These are phyloP conservation scores for Pontederia paniculata DNA, from an alignment of 176 grass and related monocot species.

Conservation along the genomic window DNA sequence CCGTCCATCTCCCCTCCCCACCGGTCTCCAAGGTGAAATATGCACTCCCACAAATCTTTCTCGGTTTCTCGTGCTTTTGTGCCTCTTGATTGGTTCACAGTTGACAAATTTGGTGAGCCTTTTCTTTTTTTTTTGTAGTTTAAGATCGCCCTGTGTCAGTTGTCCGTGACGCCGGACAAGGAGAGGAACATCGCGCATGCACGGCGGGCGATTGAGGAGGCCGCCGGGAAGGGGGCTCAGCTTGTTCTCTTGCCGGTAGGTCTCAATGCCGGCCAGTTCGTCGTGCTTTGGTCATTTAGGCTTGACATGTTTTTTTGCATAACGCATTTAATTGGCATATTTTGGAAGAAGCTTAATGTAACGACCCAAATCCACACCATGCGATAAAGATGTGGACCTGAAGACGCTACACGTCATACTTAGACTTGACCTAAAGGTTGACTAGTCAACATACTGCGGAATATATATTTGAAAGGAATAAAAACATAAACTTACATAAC, in stretches of 20 bases:
- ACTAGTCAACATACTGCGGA: too few relatives aligned
- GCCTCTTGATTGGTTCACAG: neutral
- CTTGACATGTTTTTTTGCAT: too few relatives aligned
- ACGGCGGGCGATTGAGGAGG: conserved; percentile 58
- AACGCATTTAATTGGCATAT: too few relatives aligned
- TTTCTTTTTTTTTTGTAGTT: conserved; percentile 39
- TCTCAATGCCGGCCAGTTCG: neutral
- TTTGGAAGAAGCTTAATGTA: too few relatives aligned
- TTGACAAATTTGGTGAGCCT: neutral
- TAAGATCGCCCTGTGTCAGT: conserved; percentile 86
- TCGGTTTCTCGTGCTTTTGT: neutral
- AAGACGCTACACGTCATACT: too few relatives aligned
- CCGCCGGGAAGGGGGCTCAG: conserved; percentile 61
- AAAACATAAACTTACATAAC: too few relatives aligned
- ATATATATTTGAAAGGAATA: too few relatives aligned
- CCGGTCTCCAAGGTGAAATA: conserved; percentile 11
- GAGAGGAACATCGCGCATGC: conserved; percentile 67
- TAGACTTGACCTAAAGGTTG: too few relatives aligned
- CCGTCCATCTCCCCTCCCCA: conserved; percentile 9
- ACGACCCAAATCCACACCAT: too few relatives aligned
- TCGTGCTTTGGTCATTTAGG: neutral
- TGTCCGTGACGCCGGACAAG: conserved; percentile 77
- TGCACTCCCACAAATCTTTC: too few relatives aligned
- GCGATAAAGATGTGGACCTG: too few relatives aligned
- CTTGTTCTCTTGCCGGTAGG: conserved; percentile 82